phyloP scores from a whole-genome alignment of 225 moss, liverwort and hornwort genomes.

The Asterella californica region DNA sequence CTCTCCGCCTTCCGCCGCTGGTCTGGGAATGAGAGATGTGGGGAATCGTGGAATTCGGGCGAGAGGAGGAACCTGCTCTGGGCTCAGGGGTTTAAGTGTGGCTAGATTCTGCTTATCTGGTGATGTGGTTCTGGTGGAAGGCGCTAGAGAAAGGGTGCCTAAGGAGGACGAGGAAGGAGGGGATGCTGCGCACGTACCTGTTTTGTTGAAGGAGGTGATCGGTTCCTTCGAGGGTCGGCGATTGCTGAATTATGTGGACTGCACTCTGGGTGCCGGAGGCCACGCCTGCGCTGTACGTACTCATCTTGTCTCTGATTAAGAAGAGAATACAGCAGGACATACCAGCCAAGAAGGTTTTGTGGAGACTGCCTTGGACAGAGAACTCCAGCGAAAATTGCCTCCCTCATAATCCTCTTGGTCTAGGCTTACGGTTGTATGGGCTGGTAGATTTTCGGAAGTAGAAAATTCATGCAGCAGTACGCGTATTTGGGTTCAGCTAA shows the following conservation, averaged over 20 bases:
- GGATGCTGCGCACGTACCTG: conserved; percentile 57
- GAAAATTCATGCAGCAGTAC: too few relatives aligned
- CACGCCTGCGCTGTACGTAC: conserved; percentile 72
- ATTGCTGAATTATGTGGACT: conserved; percentile 79
- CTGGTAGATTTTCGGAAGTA: too few relatives aligned
- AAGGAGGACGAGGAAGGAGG: background rate
- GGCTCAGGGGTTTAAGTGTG: background rate
- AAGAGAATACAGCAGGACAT: too few relatives aligned
- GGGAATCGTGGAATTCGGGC: background rate
- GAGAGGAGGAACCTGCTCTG: background rate
- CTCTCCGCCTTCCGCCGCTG: background rate
- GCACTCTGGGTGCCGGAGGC: conserved; percentile 90
- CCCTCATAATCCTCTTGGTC: too few relatives aligned
- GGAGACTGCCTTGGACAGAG: too few relatives aligned
- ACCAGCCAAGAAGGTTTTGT: too few relatives aligned
- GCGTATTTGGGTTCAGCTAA: too few relatives aligned
- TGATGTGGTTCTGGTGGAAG: background rate
- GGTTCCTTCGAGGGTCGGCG: conserved; percentile 57
- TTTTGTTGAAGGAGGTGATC: conserved; percentile 79
- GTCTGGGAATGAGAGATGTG: background rate
- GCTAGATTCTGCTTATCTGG: background rate
- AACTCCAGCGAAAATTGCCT: too few relatives aligned
- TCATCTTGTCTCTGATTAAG: background rate
- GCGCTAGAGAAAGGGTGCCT: background rate
- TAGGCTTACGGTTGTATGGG: too few relatives aligned